Base-by-base conservation (phyloP, 495 filamentous ascomycete species). In the Rhypophila decipiens region DNA sequence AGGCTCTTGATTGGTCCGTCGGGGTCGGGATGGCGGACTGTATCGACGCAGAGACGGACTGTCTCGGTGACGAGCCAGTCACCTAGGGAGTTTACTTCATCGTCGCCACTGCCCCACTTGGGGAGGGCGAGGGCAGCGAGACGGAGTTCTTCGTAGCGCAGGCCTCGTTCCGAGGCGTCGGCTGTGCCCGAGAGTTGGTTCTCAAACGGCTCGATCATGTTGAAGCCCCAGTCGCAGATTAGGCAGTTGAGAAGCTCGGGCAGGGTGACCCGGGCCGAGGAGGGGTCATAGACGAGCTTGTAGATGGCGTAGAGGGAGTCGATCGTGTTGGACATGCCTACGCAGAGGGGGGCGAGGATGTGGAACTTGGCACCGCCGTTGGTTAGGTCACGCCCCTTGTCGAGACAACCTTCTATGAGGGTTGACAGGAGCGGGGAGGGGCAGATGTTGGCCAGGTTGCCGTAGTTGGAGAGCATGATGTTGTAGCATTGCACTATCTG, bases 161-260 rank as follows among this genome's bases (percentile, higher is more conserved):
- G 18, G 22, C 19, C 19, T 12, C 39, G 39, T 22, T 22, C 19
- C 5, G 19, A 2, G 5, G 39, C 24, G 3, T 57, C 51, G 36
- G 55, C 55, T 5, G 47, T 36, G 2, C 51, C 55, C 0, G 45
- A 46, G 27, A 42, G 40, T 39, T 43, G 31, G 51, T 54, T 47
- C 13, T 57, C 43, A 42, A 22, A 57, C 15, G 51, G 51, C 47
- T 57, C 55, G 44, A 50, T 48, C 47, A 53, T 51, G 55, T 35
- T 49, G 35, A 31, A 39, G 17, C 51, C 55, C 47, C 51, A 54
- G 51, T 54, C 51, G 39, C 47, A 51, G 39, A 54, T 55, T 5
- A 58, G 47, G 23, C 44, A 47, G 33, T 47, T 39, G 34, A 47
- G 18, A 8, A 47, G 44, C 21, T 47, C 44, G 21, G 21, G 44